These are phyloP conservation scores for Talaromyces wortmannii DNA, from an alignment of 495 filamentous ascomycete species.

Conservation along the genomic window DNA sequence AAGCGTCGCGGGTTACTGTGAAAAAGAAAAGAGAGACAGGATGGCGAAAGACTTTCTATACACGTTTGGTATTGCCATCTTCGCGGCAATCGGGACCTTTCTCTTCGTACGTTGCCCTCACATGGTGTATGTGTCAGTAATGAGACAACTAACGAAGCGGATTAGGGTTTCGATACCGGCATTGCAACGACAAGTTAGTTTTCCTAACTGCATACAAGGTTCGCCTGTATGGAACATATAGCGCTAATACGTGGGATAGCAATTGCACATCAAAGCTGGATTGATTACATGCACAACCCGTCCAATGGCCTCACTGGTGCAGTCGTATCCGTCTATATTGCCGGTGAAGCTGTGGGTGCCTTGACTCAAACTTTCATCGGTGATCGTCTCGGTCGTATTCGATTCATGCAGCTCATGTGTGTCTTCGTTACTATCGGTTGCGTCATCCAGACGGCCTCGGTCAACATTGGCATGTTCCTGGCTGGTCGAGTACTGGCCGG, in stretches of 20 bases:
- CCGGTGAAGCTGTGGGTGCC: slow-evolving; percentile 49
- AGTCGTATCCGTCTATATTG: slow-evolving; percentile 56
- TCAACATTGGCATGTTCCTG: slow-evolving; percentile 56
- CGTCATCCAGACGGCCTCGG: slow-evolving; percentile 46
- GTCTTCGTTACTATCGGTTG: slow-evolving; percentile 51
- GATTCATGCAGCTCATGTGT: slow-evolving; percentile 54
- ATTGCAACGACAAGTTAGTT: slow-evolving; percentile 54
- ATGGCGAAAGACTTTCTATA: slow-evolving; percentile 29
- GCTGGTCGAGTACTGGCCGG: slow-evolving; percentile 50
- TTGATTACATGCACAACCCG: slow-evolving; percentile 51
- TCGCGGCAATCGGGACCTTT: slow-evolving; percentile 51
- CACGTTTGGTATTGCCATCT: slow-evolving; percentile 42
- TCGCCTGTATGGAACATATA: background rate
- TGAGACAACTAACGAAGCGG: background rate
- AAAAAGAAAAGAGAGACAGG: slow-evolving; percentile 1
- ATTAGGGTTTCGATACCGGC: slow-evolving; percentile 50
- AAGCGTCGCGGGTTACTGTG: no score
- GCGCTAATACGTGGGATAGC: slow-evolving; percentile 23
- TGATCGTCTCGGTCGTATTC: slow-evolving; percentile 49
- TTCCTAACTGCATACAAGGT: background rate
- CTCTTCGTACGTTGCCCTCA: slow-evolving; percentile 37
- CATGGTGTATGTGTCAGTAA: background rate
- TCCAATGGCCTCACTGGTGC: slow-evolving; percentile 49
- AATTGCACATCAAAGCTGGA: slow-evolving; percentile 54
- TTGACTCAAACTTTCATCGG: slow-evolving; percentile 45